A percentile compares a stretch with the other conserved stretches of the same genome.
Evolutionary conservation across 805 yeast genomes (phyloP).

Genomic region (Candida ulmi): DNA sequence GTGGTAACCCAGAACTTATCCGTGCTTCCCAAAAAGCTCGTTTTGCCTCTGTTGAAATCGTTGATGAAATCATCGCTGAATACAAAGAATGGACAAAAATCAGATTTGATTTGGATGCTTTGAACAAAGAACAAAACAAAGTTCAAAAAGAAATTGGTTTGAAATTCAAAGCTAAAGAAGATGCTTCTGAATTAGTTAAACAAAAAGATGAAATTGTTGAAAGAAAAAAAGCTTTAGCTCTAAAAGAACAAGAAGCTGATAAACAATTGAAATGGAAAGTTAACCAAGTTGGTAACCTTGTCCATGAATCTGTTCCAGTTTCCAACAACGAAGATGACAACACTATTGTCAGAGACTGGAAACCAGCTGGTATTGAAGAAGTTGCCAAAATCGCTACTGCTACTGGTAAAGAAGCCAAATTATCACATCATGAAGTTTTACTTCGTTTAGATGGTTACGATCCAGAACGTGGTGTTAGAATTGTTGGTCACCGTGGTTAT

Average conservation of each 20-base stretch:
- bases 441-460: constrained; percentile 96
- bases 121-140: constrained; percentile 83
- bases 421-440: constrained; percentile 94
- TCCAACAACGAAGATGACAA: constrained; percentile 89
- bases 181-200: constrained; percentile 76
- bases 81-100: constrained; percentile 90
- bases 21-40: constrained; percentile 88
- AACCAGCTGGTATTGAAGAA: constrained; percentile 61
- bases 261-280: constrained; percentile 70
- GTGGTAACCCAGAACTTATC: constrained; percentile 90
- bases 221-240: constrained; percentile 61
- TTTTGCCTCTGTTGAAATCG: constrained; percentile 90
- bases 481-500: constrained; percentile 98
- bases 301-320: constrained; percentile 85
- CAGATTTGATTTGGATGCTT: constrained; percentile 84
- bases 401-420: constrained; percentile 66
- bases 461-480: constrained; percentile 97
- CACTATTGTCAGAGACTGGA: constrained; percentile 82
- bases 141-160: constrained; percentile 90
- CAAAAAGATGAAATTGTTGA: constrained; percentile 72
- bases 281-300: constrained; percentile 87
- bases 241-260: constrained; percentile 77
- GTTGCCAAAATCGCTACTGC: constrained; percentile 68
- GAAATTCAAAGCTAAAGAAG: constrained; percentile 92
- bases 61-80: constrained; percentile 88